phyloP scores from a whole-genome alignment of 2,329 filamentous ascomycete species.

The Clonostachys solani region DNA sequence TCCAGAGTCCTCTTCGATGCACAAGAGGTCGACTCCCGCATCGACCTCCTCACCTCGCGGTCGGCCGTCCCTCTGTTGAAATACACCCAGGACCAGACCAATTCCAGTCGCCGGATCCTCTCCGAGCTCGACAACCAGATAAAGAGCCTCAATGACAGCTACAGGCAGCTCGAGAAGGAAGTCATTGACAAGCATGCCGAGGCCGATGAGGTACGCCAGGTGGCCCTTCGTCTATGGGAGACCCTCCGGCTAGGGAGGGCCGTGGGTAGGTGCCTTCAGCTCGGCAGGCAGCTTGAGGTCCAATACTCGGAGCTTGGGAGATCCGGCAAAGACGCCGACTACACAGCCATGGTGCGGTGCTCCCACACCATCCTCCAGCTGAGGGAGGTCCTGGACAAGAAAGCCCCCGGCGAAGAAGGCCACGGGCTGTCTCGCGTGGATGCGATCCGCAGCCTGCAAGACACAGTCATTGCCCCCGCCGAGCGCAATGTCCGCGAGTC shows the following conservation, averaged over 20 bases:
- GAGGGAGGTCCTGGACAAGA: slow-evolving; percentile 65
- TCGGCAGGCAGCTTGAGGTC: slow-evolving; percentile 84
- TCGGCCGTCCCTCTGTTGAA: slow-evolving; percentile 77
- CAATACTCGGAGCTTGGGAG: slow-evolving; percentile 64
- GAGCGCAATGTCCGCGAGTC: slow-evolving; percentile 71
- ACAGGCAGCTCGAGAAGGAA: slow-evolving; percentile 79
- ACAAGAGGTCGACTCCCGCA: slow-evolving; percentile 94
- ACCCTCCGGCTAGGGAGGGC: slow-evolving; percentile 73
- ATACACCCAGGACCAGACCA: slow-evolving; percentile 71
- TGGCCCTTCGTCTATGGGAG: slow-evolving; percentile 75
- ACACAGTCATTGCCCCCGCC: slow-evolving; percentile 63
- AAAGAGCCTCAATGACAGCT: slow-evolving; percentile 75
- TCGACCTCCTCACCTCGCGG: slow-evolving; percentile 82
- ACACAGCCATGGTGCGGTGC: slow-evolving; percentile 76
- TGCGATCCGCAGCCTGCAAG: slow-evolving; percentile 66
- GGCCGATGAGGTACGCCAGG: slow-evolving; percentile 76
- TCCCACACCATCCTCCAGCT: slow-evolving; percentile 75
- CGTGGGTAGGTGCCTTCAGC: slow-evolving; percentile 72
- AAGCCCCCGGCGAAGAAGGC: slow-evolving; percentile 69
- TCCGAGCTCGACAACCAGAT: slow-evolving; percentile 77
- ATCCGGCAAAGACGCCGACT: slow-evolving; percentile 54
- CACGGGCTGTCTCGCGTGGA: slow-evolving; percentile 71
- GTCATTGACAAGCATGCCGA: slow-evolving; percentile 81
- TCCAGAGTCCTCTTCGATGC: slow-evolving; percentile 94
- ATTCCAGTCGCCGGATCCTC: slow-evolving; percentile 68